Base-by-base conservation (phyloP, 305 asterid genomes). In the Solanum hybrid region DNA sequence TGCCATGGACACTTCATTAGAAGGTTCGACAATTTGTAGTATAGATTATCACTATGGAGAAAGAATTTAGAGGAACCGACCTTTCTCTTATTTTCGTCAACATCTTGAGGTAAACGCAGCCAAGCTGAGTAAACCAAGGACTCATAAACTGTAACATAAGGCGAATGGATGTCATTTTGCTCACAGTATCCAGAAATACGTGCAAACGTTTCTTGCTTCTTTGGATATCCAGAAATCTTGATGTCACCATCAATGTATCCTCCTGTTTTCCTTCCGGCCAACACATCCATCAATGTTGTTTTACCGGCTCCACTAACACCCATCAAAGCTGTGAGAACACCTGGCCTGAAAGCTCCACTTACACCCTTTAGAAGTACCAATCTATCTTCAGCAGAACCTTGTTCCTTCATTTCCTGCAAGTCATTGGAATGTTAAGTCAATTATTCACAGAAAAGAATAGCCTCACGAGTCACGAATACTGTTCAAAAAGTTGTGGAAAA, bases 231-330 rank as follows among this genome's bases (percentile, higher is more conserved):
- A n/a, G 92, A 91, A 57, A 91, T 89, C 74, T 33, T 89, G 85
- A 91, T 89, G 57, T 75, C 83, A 0, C 92, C 92, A 57, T 91
- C 91, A 81, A 91, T 89, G 46, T 87, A 82, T 81, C 92, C 92
- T 35, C 92, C 91, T 4, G 92, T 91, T 91, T 91, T 91, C n/a
- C 92, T 28, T 16, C 92, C 92, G 2, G 92, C 90, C 85, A 91
- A 81, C n/a, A 91, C 92, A 64, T 91, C 92, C 92, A 91, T 91
- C 86, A 91, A 36, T 11, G 92, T 91, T n/a, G 92, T 89, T 87
- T 91, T 91, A 74, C 92, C 92, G 10, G 92, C 92, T 42, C 92
- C 92, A 26, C 92, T 91, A 28, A 91, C 92, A 1, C 92, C 92
- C 92, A 91, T 91, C 80, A 91, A 82, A 87, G 92, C 92, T 31